Percentiles rank a stretch among this genome's conserved stretches.
These are phyloP conservation scores for Aspergillus glaucus DNA, from an alignment of 2,329 filamentous ascomycete genomes.

Conservation along the genomic window DNA sequence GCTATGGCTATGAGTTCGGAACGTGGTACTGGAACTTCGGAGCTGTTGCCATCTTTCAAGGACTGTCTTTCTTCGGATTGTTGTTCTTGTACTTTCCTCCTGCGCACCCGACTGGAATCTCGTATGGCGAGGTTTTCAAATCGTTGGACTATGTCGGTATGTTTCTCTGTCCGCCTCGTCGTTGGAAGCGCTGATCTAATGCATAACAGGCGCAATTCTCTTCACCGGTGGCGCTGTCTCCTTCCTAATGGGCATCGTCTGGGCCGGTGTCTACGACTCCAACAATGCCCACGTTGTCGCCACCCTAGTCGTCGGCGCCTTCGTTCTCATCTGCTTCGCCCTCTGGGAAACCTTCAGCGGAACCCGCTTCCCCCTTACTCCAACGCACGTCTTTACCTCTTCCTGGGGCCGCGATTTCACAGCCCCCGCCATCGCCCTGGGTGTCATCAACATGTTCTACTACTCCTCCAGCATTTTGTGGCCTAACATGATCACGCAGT, in stretches of 20 bases:
- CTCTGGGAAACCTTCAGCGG: constrained; percentile 36
- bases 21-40: constrained; percentile 45
- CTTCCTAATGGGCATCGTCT: constrained; percentile 38
- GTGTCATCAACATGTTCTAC: constrained; percentile 49
- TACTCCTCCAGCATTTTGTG: constrained; percentile 44
- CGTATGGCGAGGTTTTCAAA: constrained; percentile 27
- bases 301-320: constrained; percentile 31
- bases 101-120: constrained; percentile 32
- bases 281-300: constrained; percentile 34
- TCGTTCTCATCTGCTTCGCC: constrained; percentile 30
- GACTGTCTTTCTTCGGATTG: constrained; percentile 41
- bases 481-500: constrained; percentile 44
- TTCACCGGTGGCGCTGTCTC: constrained; percentile 32
- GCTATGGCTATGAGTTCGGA: constrained; percentile 25
- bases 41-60: constrained; percentile 37
- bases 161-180: background rate
- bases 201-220: constrained; percentile 20
- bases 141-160: constrained; percentile 36
- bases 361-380: constrained; percentile 38
- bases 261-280: constrained; percentile 31
- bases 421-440: constrained; percentile 40
- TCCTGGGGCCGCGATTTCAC: constrained; percentile 44
- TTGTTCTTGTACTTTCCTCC: constrained; percentile 38
- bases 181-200: too few relatives aligned
- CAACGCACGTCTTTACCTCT: constrained; percentile 41